These are phyloP conservation scores for Tolypocladium ophioglossoides DNA, from an alignment of 2,329 filamentous ascomycete genomes.

Conservation along the genomic window DNA sequence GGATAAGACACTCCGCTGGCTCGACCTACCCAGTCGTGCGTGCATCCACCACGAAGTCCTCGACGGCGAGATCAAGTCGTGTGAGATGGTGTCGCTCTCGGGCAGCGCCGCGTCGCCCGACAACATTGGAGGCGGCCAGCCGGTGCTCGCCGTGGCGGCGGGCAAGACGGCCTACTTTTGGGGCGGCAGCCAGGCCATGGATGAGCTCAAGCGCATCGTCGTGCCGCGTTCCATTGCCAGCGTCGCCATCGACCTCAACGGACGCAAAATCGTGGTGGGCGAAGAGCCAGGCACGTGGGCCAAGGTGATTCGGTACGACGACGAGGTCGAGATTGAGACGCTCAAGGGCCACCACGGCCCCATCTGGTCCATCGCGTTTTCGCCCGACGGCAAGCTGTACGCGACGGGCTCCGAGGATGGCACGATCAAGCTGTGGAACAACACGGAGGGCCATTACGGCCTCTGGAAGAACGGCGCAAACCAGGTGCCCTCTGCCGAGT, in stretches of 20 bases:
- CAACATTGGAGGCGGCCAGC: conserved; percentile 56
- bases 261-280: conserved; percentile 78
- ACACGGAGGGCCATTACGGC: conserved; percentile 54
- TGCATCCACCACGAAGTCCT: conserved; percentile 69
- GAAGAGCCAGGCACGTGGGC: conserved; percentile 93
- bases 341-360: conserved; percentile 96
- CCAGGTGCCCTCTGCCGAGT: conserved; percentile 22
- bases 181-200: conserved; percentile 60
- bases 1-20: conserved; percentile 90
- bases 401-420: conserved; percentile 95
- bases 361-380: conserved; percentile 93
- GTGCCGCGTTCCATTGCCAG: conserved; percentile 82
- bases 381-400: conserved; percentile 90
- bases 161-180: conserved; percentile 93
- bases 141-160: conserved; percentile 80
- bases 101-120: conserved; percentile 44
- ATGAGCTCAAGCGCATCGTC: conserved; percentile 66
- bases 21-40: conserved; percentile 69
- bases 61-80: conserved; percentile 80
- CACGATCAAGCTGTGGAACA: conserved; percentile 87
- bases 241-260: conserved; percentile 74
- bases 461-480: conserved; percentile 45
- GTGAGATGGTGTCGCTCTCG: conserved; percentile 70
- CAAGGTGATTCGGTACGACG: conserved; percentile 84
- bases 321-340: conserved; percentile 73